Conservation (phyloP, 257 asterid species). For the Lavandula angustifolia region DNA sequence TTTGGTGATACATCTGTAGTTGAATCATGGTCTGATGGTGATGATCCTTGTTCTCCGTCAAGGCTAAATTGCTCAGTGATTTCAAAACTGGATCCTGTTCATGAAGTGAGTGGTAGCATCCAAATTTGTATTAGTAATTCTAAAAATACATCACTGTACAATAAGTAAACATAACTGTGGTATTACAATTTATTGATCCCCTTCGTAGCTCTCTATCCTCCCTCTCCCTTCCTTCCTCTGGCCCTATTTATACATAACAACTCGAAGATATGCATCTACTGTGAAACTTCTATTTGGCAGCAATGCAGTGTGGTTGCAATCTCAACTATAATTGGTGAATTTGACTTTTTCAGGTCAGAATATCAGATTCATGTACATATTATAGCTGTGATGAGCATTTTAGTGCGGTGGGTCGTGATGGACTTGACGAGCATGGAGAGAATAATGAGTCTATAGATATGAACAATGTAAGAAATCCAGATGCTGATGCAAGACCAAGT, state of each 20-base stretch:
- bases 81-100: constrained; percentile 44
- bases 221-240: neutral
- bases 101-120: constrained; percentile 59
- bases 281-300: constrained; percentile 18
- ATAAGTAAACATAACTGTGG: constrained; percentile 6
- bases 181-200: neutral
- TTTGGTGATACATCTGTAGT: constrained; percentile 45
- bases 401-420: constrained; percentile 39
- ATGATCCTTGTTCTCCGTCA: constrained; percentile 52
- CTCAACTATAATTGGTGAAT: constrained; percentile 27
- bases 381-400: constrained; percentile 66
- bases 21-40: constrained; percentile 65
- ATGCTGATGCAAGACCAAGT: constrained; percentile 37
- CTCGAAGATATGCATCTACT: neutral
- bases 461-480: constrained; percentile 27
- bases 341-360: constrained; percentile 51
- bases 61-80: constrained; percentile 43
- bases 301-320: constrained; percentile 6
- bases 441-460: constrained; percentile 35
- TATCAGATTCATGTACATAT: constrained; percentile 57
- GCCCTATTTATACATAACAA: constrained; percentile 14
- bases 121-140: constrained; percentile 11
- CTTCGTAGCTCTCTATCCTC: neutral
- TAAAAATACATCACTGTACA: constrained; percentile 21
- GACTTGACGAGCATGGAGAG: constrained; percentile 32